phyloP scores from a whole-genome alignment of 352 stramenopile species.

The Aphanomyces stellatus region DNA sequence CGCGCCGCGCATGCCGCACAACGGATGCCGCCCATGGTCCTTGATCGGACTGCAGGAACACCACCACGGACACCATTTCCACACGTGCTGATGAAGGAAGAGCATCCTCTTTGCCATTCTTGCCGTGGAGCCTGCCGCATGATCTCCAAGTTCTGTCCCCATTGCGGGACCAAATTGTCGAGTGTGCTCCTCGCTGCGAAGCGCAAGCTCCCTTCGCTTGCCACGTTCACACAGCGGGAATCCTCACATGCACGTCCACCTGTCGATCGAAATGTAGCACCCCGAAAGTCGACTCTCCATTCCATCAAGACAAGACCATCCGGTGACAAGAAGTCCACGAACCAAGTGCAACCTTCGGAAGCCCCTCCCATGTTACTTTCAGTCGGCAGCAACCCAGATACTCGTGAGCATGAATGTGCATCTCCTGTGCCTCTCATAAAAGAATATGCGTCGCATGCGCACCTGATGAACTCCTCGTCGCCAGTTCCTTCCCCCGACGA shows the following conservation, averaged over 20 bases:
- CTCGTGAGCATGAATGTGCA: too few relatives aligned
- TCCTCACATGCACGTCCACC: neutral
- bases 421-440: too few relatives aligned
- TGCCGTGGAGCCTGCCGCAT: constrained; percentile 1
- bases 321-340: neutral
- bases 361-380: neutral
- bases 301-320: neutral
- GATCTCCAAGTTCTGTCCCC: constrained; percentile 13
- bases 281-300: neutral
- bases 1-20: too few relatives aligned
- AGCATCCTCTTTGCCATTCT: too few relatives aligned
- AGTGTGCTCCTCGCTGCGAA: neutral
- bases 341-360: neutral
- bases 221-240: neutral
- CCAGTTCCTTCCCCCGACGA: too few relatives aligned
- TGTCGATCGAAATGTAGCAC: neutral
- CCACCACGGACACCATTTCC: too few relatives aligned
- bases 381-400: neutral
- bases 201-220: neutral
- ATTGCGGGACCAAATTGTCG: constrained; percentile 10
- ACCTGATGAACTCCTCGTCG: too few relatives aligned
- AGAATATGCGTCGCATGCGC: too few relatives aligned
- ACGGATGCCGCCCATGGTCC: too few relatives aligned
- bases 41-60: too few relatives aligned
- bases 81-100: too few relatives aligned